Base-by-base conservation (phyloP, 306 rosid genomes). In the Chamaecrista fasciculata region DNA sequence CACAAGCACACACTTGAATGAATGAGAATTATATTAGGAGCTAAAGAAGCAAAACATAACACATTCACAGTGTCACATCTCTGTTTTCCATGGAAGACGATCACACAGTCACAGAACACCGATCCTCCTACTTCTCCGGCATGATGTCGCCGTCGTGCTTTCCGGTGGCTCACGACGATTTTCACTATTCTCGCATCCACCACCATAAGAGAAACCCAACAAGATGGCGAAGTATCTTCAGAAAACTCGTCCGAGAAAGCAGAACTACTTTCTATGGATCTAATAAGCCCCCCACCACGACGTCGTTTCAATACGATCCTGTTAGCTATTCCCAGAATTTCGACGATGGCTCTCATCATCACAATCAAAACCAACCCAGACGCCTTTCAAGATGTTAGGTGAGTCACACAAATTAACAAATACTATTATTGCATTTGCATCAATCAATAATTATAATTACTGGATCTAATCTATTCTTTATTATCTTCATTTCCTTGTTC, bases 281-380 rank as follows among this genome's bases (percentile, higher is more conserved):
- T 19, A 70, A 85, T 24, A 85, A 84, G 71, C 70, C 86, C 20
- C n/a, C n/a, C n/a, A n/a, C n/a, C n/a, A n/a, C n/a, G n/a, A n/a
- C 65, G 4, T 86, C 94, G 3, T 89, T 91, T 67, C 89, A 85
- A 19, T 91, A 91, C 18, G 97, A 91, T 61, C 90, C 94, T 31
- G 82, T 86, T 36, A 91, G 97, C 50, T 91, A 91, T 51, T 79
- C 91, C 0, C 94, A 85, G 78, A 91, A 91, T 71, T 91, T 91
- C 10, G 96, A 89, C 12, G 97, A 91, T 0, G 96, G 96, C 0
- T 55, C 58, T 50, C 86, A 79, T 39, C 84, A 71, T 47, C 82
- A 89, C 11, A 70, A 81, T 20, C n/a, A n/a, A n/a, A n/a, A n/a
- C n/a, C n/a, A n/a, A n/a, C 82, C 86, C 28, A 52, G 66, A 61